Percentiles rank a stretch among this genome's conserved stretches.
phyloP scores from a whole-genome alignment of 345 rosid species.

The Clarkia xantiana region DNA sequence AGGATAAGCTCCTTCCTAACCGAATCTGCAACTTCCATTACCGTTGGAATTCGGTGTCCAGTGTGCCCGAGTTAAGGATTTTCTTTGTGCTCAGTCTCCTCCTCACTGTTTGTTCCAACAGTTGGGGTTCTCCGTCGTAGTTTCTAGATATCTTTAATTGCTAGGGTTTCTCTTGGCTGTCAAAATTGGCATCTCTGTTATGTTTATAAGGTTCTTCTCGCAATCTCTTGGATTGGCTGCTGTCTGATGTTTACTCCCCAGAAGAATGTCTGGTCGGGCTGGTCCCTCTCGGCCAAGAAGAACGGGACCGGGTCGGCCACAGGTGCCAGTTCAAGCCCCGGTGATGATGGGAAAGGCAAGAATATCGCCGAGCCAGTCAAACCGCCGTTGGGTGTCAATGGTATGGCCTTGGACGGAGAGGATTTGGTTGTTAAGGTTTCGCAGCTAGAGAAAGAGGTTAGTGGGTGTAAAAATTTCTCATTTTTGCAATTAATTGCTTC shows the following conservation, averaged over 20 bases:
- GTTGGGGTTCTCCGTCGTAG: background rate
- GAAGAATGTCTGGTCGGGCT: conserved; percentile 52
- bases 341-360: conserved; percentile 30
- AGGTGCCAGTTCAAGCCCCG: conserved; percentile 5
- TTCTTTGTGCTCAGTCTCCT: background rate
- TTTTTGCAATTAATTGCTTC: background rate
- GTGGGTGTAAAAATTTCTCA: background rate
- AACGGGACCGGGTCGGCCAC: conserved; percentile 26
- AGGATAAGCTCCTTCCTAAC: too few species aligned
- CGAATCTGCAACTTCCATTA: too few species aligned
- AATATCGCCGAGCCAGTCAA: conserved; percentile 31
- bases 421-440: conserved; percentile 31
- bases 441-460: conserved; percentile 75
- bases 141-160: background rate
- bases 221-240: conserved; percentile 3
- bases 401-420: conserved; percentile 25
- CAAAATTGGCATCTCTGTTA: conserved; percentile 19
- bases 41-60: too few species aligned
- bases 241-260: conserved; percentile 68
- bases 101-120: background rate
- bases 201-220: conserved; percentile 4
- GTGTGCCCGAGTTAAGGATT: too few species aligned
- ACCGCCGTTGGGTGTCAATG: conserved; percentile 18
- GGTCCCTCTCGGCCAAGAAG: conserved; percentile 38
- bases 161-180: conserved; percentile 8